Evolutionary conservation across 257 asterid genomes (phyloP).

Genomic region (Mitragyna speciosa): DNA sequence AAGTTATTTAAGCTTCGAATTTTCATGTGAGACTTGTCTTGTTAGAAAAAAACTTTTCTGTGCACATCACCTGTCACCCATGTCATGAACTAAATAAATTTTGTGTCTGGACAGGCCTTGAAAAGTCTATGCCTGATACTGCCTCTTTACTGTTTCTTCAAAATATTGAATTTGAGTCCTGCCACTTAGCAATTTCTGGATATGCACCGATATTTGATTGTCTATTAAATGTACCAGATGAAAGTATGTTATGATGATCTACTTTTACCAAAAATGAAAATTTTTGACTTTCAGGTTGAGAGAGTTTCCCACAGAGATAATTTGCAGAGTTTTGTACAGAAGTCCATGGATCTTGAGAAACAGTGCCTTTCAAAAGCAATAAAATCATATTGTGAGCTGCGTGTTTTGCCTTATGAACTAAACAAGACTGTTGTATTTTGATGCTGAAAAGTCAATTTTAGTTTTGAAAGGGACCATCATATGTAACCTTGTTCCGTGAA

Average conservation of each 20-base stretch:
- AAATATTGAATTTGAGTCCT: too few relatives aligned
- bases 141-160: not conserved
- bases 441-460: not conserved
- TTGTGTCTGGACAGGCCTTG: not conserved
- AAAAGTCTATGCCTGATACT: not conserved
- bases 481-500: not conserved
- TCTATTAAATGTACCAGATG: not conserved
- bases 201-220: not conserved
- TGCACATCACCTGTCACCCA: not conserved
- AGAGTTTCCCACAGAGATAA: slow-evolving; percentile 91
- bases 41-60: not conserved
- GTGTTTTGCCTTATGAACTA: slow-evolving; percentile 72
- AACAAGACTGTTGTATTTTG: slow-evolving; percentile 87
- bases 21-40: not conserved
- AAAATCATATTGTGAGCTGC: slow-evolving; percentile 81
- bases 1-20: not conserved
- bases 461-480: not conserved
- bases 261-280: not conserved
- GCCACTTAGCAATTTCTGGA: not conserved
- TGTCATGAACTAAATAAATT: not conserved
- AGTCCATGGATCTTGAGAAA: slow-evolving; percentile 90
- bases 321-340: slow-evolving; percentile 70
- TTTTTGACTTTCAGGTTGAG: slow-evolving; percentile 60
- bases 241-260: not conserved
- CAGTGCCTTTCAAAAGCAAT: slow-evolving; percentile 89